These are phyloP conservation scores for Talaromyces sp. DNA, from an alignment of 2,329 filamentous ascomycete species.

Conservation along the genomic window DNA sequence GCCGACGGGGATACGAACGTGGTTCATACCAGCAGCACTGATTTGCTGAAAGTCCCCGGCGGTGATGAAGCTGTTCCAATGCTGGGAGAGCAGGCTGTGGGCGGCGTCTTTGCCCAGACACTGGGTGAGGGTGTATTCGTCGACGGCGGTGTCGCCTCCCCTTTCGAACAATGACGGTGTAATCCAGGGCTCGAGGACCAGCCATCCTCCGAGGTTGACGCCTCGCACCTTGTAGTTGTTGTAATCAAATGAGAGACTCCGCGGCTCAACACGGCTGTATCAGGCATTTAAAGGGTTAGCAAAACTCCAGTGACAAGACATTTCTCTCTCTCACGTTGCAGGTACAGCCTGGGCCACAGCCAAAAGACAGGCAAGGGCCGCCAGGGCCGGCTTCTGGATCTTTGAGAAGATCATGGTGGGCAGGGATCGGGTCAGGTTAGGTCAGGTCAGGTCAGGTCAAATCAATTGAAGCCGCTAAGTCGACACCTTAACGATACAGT, in stretches of 20 bases:
- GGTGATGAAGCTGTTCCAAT: slow-evolving; percentile 59
- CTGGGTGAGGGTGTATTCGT: slow-evolving; percentile 54
- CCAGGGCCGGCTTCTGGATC: slow-evolving; percentile 9
- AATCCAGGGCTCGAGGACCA: slow-evolving; percentile 62
- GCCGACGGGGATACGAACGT: slow-evolving; percentile 62
- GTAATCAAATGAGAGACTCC: slow-evolving; percentile 48
- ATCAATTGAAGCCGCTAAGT: slow-evolving; percentile 9
- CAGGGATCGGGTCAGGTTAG: slow-evolving; percentile 2
- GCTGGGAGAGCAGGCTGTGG: slow-evolving; percentile 43
- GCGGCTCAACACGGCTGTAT: slow-evolving; percentile 22
- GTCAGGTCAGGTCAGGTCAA: background rate
- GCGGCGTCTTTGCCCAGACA: slow-evolving; percentile 48
- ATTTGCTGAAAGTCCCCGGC: slow-evolving; percentile 54
- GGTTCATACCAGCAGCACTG: slow-evolving; percentile 54
- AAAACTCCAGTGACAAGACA: background rate
- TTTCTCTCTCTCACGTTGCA: background rate
- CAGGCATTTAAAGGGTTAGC: background rate
- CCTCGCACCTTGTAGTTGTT: slow-evolving; percentile 54
- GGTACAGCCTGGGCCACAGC: slow-evolving; percentile 10
- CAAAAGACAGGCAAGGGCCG: slow-evolving; percentile 6
- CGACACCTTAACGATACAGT: background rate
- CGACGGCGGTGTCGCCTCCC: slow-evolving; percentile 47
- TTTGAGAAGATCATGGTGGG: slow-evolving; percentile 9
- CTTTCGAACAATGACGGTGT: slow-evolving; percentile 57
- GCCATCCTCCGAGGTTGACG: slow-evolving; percentile 63